Percentiles rank a stretch among this genome's conserved stretches.
These are phyloP conservation scores for Cicer yamashitae DNA, from an alignment of 306 rosid genomes.

Conservation along the genomic window DNA sequence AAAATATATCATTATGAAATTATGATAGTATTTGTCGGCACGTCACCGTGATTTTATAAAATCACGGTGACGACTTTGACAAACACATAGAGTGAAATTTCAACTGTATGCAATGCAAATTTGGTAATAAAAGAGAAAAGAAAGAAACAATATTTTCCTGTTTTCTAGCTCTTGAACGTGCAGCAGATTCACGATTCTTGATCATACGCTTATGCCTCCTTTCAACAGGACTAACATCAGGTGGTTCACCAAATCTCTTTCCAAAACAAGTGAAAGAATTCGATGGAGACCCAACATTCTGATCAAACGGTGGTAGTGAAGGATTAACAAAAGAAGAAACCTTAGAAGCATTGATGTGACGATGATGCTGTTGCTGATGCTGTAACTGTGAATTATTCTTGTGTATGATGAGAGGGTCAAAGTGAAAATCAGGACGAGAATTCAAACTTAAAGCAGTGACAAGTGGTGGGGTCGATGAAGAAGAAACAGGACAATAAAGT, in stretches of 20 bases:
- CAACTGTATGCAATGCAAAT: too few species aligned
- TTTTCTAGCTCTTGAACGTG: conserved; percentile 89
- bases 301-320: conserved; percentile 40
- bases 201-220: conserved; percentile 80
- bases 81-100: too few species aligned
- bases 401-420: conserved; percentile 33
- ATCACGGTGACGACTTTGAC: too few species aligned
- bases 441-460: conserved; percentile 59
- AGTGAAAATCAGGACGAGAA: conserved; percentile 45
- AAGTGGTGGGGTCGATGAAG: conserved; percentile 27
- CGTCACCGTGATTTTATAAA: too few species aligned
- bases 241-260: conserved; percentile 49
- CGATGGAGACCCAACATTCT: neutral
- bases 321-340: neutral
- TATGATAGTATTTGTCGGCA: too few species aligned
- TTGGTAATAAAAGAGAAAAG: neutral
- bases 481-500: conserved; percentile 21
- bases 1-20: too few species aligned
- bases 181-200: conserved; percentile 93
- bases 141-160: conserved; percentile 59
- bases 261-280: conserved; percentile 48
- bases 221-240: conserved; percentile 36
- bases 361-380: neutral
- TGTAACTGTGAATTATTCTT: neutral
- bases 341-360: neutral